Base-by-base conservation (phyloP, 306 rosid species). In the Fagus sylvatica region DNA sequence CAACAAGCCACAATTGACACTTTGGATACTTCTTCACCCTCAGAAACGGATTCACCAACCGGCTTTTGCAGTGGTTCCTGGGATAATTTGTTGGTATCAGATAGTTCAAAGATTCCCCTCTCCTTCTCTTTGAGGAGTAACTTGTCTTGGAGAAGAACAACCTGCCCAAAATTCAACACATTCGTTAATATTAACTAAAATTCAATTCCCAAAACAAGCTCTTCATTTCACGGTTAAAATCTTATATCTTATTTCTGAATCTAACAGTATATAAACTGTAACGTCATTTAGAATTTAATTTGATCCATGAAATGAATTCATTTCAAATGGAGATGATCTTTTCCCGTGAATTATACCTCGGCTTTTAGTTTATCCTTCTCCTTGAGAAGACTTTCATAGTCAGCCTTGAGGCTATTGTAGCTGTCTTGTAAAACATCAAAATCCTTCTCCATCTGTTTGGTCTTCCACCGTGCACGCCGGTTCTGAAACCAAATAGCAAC, bases 401-500 rank as follows among this genome's bases (percentile, higher is more conserved):
- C 84, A 67, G 75, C 76, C 78, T 88, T 91, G 57, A 91, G 93
- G 81, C 62, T 79, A 16, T 87, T 71, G 48, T 16, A 90, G 84
- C 77, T 84, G 40, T 83, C 69, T 76, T 85, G 91, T 22, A 93
- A 78, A 39, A 78, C 71, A 0, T 90, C 96, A 34, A 86, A 91
- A 73, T 93, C 97, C 80, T 87, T 91, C 88, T 93, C 97, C 28
- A 93, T 84, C 81, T 87, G 96, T 79, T 91, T 93, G 0, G 89
- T 90, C 81, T 90, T 93, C 95, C 93, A 93, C 36, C 98, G 72
- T 0, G 98, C 97, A 0, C 97, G 87, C 33, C 98, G 96, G 85
- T 93, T 93, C 55, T 93, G 98, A 77, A 91, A 93, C 98, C 98
- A 93, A n/a, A 93, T 93, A 2, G 98, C 97, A 16, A 93, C 96